phyloP scores from a whole-genome alignment of 176 grass and related monocot genomes.

The Alopecurus myosuroides region DNA sequence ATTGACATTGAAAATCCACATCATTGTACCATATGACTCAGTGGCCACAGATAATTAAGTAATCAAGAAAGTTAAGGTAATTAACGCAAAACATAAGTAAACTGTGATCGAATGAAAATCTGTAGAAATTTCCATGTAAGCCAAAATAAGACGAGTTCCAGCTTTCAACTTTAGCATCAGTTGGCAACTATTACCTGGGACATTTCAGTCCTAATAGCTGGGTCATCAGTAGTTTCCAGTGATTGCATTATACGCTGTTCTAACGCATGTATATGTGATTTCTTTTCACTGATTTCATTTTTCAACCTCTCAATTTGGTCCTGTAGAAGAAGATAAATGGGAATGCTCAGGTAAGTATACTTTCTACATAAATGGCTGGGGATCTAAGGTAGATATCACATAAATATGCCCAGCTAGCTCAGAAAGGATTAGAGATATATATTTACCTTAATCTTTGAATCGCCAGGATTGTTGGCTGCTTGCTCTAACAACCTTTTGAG shows the following conservation, averaged over 20 bases:
- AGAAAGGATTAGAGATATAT: constrained; percentile 19
- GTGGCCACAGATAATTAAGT: not conserved
- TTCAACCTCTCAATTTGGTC: constrained; percentile 79
- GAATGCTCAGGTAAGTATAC: constrained; percentile 15
- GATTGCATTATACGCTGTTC: constrained; percentile 84
- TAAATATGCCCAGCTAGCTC: not conserved
- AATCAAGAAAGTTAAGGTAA: constrained; percentile 10
- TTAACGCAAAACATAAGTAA: constrained; percentile 18
- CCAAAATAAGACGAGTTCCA: constrained; percentile 12
- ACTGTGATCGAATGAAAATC: constrained; percentile 20
- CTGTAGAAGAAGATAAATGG: constrained; percentile 28
- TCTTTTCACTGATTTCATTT: constrained; percentile 88
- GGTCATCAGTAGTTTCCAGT: constrained; percentile 56
- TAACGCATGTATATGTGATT: constrained; percentile 81
- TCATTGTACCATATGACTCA: constrained; percentile 1
- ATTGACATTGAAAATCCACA: not conserved
- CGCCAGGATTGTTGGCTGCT: constrained; percentile 54
- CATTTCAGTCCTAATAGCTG: constrained; percentile 55
- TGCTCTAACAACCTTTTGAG: constrained; percentile 88
- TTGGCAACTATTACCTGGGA: constrained; percentile 60
- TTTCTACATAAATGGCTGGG: not conserved
- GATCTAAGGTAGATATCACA: not conserved
- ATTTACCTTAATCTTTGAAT: constrained; percentile 67
- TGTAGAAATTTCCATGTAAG: not conserved
- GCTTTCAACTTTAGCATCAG: not conserved